Conservation (phyloP, 75 land plant species). For the Picea sitchensis region DNA sequence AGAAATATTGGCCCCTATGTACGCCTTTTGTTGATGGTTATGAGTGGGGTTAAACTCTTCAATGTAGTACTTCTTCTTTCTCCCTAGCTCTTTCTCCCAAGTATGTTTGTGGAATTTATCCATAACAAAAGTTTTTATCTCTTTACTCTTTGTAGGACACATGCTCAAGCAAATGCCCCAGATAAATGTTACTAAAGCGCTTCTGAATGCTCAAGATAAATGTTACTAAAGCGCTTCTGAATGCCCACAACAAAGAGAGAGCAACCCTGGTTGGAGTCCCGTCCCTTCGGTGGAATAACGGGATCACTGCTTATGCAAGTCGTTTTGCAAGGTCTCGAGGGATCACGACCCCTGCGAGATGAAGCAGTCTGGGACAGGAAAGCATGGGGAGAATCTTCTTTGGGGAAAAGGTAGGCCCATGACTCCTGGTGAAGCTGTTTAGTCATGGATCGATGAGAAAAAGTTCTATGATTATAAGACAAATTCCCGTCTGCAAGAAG, state of each 20-base stretch:
- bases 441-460: slow-evolving; percentile 43
- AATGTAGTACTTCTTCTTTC: no score
- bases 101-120: no score
- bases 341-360: slow-evolving; percentile 25
- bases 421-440: slow-evolving; percentile 31
- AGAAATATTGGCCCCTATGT: no score
- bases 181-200: slow-evolving; percentile 14
- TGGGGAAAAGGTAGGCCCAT: slow-evolving; percentile 14
- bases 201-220: slow-evolving; percentile 19
- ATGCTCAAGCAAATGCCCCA: no score
- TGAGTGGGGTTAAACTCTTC: no score
- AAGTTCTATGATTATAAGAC: slow-evolving; percentile 25
- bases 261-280: slow-evolving; percentile 33
- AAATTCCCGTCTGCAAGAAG: slow-evolving; percentile 28
- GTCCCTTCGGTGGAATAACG: slow-evolving; percentile 32
- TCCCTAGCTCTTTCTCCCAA: no score
- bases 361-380: slow-evolving; percentile 18
- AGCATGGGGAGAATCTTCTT: slow-evolving; percentile 45
- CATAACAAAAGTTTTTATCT: no score
- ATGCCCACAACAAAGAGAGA: slow-evolving; percentile 43
- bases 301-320: slow-evolving; percentile 24
- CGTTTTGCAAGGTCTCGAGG: slow-evolving; percentile 22
- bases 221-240: slow-evolving; percentile 19
- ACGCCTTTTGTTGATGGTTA: no score
- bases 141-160: no score